Conservation (phyloP, 2,329 filamentous ascomycete species). For the Alternaria metachromatica region DNA sequence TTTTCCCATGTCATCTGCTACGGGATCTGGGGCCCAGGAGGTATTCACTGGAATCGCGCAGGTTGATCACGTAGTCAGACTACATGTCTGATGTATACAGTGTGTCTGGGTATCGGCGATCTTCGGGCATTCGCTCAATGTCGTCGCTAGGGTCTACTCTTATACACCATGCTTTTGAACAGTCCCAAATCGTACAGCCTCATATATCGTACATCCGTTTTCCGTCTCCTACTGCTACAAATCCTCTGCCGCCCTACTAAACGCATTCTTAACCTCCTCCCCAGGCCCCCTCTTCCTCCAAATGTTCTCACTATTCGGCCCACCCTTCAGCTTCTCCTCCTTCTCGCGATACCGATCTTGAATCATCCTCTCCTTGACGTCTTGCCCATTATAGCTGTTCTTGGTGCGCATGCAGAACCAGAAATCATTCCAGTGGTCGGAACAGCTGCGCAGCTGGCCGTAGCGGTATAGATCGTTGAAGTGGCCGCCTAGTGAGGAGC, state of each 20-base stretch:
- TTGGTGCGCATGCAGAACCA: slow-evolving; percentile 96
- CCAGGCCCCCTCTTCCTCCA: slow-evolving; percentile 74
- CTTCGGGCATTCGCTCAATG: not conserved
- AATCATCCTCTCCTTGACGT: slow-evolving; percentile 65
- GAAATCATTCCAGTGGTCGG: slow-evolving; percentile 89
- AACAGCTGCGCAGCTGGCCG: slow-evolving; percentile 77
- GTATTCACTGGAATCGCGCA: rapidly evolving
- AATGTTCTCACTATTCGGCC: slow-evolving; percentile 84
- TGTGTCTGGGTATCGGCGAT: rapidly evolving
- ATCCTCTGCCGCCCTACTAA: slow-evolving; percentile 27
- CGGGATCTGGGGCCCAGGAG: not conserved
- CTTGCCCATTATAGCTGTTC: slow-evolving; percentile 61
- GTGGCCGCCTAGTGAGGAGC: slow-evolving; percentile 88
- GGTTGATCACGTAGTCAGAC: not conserved
- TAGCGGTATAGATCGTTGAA: slow-evolving; percentile 91
- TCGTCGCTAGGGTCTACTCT: not conserved
- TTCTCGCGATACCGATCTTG: slow-evolving; percentile 72
- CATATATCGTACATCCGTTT: not conserved
- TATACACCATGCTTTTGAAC: not conserved
- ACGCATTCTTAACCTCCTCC: slow-evolving; percentile 35
- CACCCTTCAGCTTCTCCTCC: slow-evolving; percentile 69
- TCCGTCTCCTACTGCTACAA: not conserved
- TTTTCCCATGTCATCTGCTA: not conserved
- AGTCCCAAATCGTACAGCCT: not conserved
- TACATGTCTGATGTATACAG: not conserved